Evolutionary conservation across 1,284 basidiomycete genomes (phyloP), one percentile per base, ranked within the genome.

Genomic region (Cutaneotrichosporon sp.): DNA sequence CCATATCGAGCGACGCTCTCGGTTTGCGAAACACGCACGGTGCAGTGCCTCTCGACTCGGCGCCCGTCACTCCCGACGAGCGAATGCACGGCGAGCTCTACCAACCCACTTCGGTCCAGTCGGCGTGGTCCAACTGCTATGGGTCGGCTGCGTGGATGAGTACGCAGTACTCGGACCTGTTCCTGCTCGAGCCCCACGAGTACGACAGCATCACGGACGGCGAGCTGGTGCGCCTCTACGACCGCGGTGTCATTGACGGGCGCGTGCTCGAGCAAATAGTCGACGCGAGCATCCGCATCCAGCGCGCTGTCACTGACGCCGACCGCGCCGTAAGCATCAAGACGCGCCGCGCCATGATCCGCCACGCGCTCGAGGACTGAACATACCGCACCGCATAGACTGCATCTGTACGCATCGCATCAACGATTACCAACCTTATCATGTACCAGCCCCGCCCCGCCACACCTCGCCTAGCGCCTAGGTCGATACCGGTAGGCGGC

Each of bases 311-410:
- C 59, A 68, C 67, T 18, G 67, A 65, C 32, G 64, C 64, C 22
- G 67, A 68, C 53, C 64, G 67, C 16, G 67, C 67, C 1, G 67
- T 68, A 16, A 64, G 62, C 56, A 68, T 68, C 67, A 68, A 68
- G 57, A 68, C 64, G 9, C 67, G 67, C 38, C 55, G 67, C 16
- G 67, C 67, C 7, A 68, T 68, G 67, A 68, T 68, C 64, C 61
- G 67, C 10, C 67, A 68, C 10, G 67, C 67, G 0, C 62, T 68
- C 47, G 67, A 68, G 56, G 64, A 65, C 26, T 67, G 42, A 46
- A n/a, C 26, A 26, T 18, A 46, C 34, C 34, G 34, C 42, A 18
- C 42, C 18, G 42, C 42, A 46, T 46, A 46, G 42, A 46, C 21
- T 18, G 42, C 16, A 46, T 46, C 42, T 46, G 42, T 46, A 46